Base-by-base conservation (phyloP, 2,329 filamentous ascomycete species). In the Aureobasidium namibiae region DNA sequence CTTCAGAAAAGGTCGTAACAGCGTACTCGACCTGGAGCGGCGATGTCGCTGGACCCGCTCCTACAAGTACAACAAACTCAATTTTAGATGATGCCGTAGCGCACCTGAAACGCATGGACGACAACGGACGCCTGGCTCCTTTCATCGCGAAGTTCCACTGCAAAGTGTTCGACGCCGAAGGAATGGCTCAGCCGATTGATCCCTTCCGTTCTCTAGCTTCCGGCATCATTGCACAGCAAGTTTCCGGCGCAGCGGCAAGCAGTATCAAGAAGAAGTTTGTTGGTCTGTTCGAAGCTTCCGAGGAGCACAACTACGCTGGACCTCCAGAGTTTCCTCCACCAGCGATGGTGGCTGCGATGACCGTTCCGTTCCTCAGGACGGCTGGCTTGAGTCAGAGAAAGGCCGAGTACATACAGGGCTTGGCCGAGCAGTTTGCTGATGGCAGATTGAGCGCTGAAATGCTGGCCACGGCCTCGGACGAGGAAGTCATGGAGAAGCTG, bases 201-300 rank as follows among this genome's bases (percentile, higher is more conserved):
- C 94, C 94, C 0, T 99, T 96, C 68, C 86, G 88, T 66, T 86
- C 84, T 60, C 80, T 99, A 34, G 82, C 84, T 39, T 92, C 87
- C 72, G 88, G 91, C 54, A 96, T 99, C 69, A 95, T 97, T 67
- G 91, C 90, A 56, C 94, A 97, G 74, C 94, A 99, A 76, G 92
- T 99, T 21, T 96, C 91, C 0, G 91, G 92, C 18, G 90, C 91
- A 6, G 94, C 94, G 0, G 94, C 94, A 13, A 87, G 84, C 65
- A 89, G 89, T 6, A 97, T 99, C 75, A 92, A 92, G 72, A 82
- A 82, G 52, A 92, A 90, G 64, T 96, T 96, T 70, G 75, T 95
- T 21, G 79, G 77, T 1, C 75, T 96, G 6, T 96, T 96, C 72
- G 61, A 69, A 64, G 34, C 68, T 53, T 62, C 67, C n/a, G 61